A percentile compares a stretch with the other conserved stretches of the same genome.
phyloP scores from a whole-genome alignment of 345 rosid species.

The Arabidopsis arenosa region DNA sequence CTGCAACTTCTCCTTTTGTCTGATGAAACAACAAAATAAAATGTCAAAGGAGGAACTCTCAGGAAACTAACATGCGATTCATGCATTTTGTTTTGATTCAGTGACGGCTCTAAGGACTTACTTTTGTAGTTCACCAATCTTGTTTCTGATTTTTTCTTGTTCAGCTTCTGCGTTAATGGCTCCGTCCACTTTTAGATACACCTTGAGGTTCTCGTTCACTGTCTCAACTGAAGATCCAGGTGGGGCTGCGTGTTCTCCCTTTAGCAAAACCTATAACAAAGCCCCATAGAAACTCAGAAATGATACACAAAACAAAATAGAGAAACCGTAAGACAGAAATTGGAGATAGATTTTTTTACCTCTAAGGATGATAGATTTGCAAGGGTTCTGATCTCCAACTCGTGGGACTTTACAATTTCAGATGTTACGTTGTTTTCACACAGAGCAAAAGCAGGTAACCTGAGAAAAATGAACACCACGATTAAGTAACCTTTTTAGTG shows the following conservation, averaged over 20 bases:
- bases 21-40: constrained; percentile 40
- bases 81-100: neutral
- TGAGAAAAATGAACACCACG: constrained; percentile 40
- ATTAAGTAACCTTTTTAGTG: neutral
- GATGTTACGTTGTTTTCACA: constrained; percentile 68
- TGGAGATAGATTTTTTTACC: constrained; percentile 47
- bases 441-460: constrained; percentile 82
- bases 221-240: constrained; percentile 77
- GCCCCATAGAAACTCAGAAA: neutral
- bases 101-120: constrained; percentile 42
- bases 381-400: constrained; percentile 83
- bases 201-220: constrained; percentile 79
- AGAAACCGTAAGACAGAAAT: constrained; percentile 1
- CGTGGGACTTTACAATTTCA: constrained; percentile 57
- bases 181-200: constrained; percentile 81
- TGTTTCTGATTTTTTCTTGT: constrained; percentile 67
- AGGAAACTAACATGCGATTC: neutral
- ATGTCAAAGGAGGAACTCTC: neutral
- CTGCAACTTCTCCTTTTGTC: constrained; percentile 83
- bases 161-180: constrained; percentile 65
- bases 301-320: neutral
- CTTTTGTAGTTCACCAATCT: constrained; percentile 74
- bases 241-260: constrained; percentile 73
- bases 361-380: constrained; percentile 73
- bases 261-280: constrained; percentile 62